Evolutionary conservation across 805 yeast species (phyloP), one percentile per base, ranked within the genome.

Genomic region (Myxozyma melibiosi): DNA sequence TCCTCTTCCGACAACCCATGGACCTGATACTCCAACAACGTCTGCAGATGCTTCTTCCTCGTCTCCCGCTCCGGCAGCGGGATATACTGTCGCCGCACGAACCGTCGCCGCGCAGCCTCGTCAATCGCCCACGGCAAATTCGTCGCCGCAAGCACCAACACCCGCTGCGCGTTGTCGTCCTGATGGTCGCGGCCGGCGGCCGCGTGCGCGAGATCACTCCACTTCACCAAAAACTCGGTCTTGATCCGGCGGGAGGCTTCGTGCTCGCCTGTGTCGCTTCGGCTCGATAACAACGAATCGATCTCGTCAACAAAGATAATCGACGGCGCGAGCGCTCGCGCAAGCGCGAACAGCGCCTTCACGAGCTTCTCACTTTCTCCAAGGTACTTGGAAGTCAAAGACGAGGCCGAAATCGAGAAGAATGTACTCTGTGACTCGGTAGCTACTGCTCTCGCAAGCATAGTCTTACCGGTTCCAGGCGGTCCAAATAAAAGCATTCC

Each of bases 401-500:
- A 86, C 0, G 96, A 88, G 1, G 97, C 95, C 63, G 92, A 85
- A 31, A 92, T 90, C 24, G 94, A 84, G 71, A 92, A 92, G 69
- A 92, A 92, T 0, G 97, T 91, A 0, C 96, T 89, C 58, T 86
- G 85, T 6, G 96, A 86, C 74, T 94, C 98, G 1, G 95, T 88
- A 2, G 97, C 98, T 2, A 94, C 97, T 0, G 98, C 96, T 62
- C 96, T 78, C 0, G 97, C 97, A 64, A 92, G 79, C 98, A 92
- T 91, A 0, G 97, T 91, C 69, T 94, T 92, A 55, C 98, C 98
- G 0, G 98, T 92, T n/a, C 99, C 99, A 0, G 98, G 97, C 2
- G 99, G 98, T 0, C 99, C 99, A 75, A 90, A 92, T 40, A 92
- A 73, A 20, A 92, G 77, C 96, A 94, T 90, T n/a, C 98, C 98